phyloP scores from a whole-genome alignment of 345 rosid species.

The Euphorbia pulcherrima region DNA sequence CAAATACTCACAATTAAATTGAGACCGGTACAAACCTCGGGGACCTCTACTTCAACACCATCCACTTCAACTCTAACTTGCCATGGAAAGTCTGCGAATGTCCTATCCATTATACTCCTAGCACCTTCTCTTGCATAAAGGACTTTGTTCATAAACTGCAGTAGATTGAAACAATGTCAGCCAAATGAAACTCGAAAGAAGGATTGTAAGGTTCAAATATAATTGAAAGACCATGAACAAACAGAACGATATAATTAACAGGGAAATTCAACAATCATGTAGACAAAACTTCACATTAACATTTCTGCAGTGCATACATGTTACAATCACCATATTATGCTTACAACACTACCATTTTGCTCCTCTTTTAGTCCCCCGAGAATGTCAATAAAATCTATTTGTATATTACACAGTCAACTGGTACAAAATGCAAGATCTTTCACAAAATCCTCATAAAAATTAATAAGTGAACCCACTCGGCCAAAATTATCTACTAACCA shows the following conservation, averaged over 20 bases:
- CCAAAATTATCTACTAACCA: not conserved
- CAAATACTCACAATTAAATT: not conserved
- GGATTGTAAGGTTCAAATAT: not conserved
- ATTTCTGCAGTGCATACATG: not conserved
- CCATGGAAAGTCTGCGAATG: constrained; percentile 85
- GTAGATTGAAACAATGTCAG: constrained; percentile 4
- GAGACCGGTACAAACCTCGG: constrained; percentile 40
- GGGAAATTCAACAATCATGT: not conserved
- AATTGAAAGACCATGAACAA: not conserved
- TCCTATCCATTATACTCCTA: constrained; percentile 79
- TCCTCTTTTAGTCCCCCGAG: not conserved
- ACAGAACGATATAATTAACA: not conserved
- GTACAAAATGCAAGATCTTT: not conserved
- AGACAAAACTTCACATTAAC: not conserved
- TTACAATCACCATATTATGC: not conserved
- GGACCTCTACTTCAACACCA: constrained; percentile 66
- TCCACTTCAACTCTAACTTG: constrained; percentile 88
- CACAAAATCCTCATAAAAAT: not conserved
- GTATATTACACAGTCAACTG: not conserved
- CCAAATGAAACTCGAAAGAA: not conserved
- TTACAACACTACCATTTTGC: not conserved
- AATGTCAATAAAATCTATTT: not conserved
- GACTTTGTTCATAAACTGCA: constrained; percentile 80
- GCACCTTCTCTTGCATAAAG: constrained; percentile 88
- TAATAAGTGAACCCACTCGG: not conserved